Percentiles rank a stretch among this genome's conserved stretches.
Evolutionary conservation across 441 rosid genomes (phyloP).

Genomic region (Adansonia madagascariensis): DNA sequence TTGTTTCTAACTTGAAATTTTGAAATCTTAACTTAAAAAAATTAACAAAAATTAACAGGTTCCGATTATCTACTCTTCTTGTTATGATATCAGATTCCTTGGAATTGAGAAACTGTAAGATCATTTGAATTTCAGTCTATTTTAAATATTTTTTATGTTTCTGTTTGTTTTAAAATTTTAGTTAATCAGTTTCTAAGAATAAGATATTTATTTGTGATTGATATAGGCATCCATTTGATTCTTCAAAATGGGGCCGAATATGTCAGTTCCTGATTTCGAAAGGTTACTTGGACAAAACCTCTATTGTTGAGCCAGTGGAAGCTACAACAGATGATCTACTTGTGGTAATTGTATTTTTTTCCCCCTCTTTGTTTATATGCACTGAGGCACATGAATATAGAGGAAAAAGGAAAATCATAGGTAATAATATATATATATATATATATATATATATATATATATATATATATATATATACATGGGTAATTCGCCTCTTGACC

Average conservation of each 20-base stretch:
- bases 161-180: neutral
- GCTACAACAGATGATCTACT: slow-evolving; percentile 84
- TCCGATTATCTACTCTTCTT: slow-evolving; percentile 75
- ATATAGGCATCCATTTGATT: slow-evolving; percentile 92
- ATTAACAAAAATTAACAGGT: slow-evolving; percentile 43
- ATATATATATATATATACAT: too few species aligned
- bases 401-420: neutral
- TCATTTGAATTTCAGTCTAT: neutral
- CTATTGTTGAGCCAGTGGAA: slow-evolving; percentile 76
- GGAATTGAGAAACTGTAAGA: slow-evolving; percentile 87
- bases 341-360: slow-evolving; percentile 56
- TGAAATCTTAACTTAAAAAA: slow-evolving; percentile 5
- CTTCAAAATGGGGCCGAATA: slow-evolving; percentile 90
- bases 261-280: slow-evolving; percentile 61
- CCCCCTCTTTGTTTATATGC: neutral
- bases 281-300: slow-evolving; percentile 56
- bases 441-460: too few species aligned
- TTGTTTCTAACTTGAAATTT: neutral
- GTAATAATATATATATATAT: slow-evolving; percentile 37
- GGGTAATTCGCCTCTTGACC: too few species aligned
- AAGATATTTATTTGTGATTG: neutral
- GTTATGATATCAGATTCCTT: slow-evolving; percentile 72
- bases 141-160: neutral
- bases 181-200: neutral
- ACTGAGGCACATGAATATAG: neutral